Evolutionary conservation across 805 yeast species (phyloP).

Genomic region (Candida gorgasii): DNA sequence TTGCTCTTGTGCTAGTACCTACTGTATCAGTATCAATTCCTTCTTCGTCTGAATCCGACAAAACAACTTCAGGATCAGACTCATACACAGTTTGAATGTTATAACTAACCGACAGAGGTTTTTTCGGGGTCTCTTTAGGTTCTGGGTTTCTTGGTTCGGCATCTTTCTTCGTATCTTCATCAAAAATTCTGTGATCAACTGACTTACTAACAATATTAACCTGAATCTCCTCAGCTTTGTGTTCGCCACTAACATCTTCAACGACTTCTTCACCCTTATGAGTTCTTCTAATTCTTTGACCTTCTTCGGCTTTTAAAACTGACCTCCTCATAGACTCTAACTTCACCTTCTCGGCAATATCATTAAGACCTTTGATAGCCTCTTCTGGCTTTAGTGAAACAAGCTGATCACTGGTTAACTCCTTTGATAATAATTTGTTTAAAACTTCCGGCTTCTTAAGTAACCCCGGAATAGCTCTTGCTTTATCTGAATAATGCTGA

Average conservation of each 20-base stretch:
- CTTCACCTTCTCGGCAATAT: slow-evolving; percentile 69
- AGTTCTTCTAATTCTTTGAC: slow-evolving; percentile 71
- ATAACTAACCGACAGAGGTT: background rate
- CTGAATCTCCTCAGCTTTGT: slow-evolving; percentile 28
- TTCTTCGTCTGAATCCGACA: slow-evolving; percentile 17
- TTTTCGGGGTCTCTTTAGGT: background rate
- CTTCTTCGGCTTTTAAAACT: slow-evolving; percentile 58
- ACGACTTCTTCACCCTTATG: slow-evolving; percentile 88
- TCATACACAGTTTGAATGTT: slow-evolving; percentile 2
- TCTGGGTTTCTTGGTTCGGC: background rate
- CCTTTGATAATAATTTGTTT: slow-evolving; percentile 54
- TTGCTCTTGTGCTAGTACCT: slow-evolving; percentile 13
- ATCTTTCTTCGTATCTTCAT: slow-evolving; percentile 12
- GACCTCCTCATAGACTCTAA: slow-evolving; percentile 67
- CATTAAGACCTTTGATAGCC: slow-evolving; percentile 73
- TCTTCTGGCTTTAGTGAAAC: slow-evolving; percentile 72
- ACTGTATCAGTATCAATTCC: slow-evolving; percentile 28
- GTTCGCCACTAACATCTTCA: slow-evolving; percentile 38
- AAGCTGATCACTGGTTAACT: slow-evolving; percentile 55
- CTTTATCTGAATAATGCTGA: slow-evolving; percentile 60
- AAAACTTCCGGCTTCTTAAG: slow-evolving; percentile 61
- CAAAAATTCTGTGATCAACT: slow-evolving; percentile 39
- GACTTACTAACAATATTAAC: slow-evolving; percentile 29
- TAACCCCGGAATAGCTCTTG: slow-evolving; percentile 50
- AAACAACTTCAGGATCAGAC: slow-evolving; percentile 1